Evolutionary conservation across 768 basidiomycete species (phyloP), one percentile per base, ranked within the genome.

Genomic region (Pleurotus djamor): DNA sequence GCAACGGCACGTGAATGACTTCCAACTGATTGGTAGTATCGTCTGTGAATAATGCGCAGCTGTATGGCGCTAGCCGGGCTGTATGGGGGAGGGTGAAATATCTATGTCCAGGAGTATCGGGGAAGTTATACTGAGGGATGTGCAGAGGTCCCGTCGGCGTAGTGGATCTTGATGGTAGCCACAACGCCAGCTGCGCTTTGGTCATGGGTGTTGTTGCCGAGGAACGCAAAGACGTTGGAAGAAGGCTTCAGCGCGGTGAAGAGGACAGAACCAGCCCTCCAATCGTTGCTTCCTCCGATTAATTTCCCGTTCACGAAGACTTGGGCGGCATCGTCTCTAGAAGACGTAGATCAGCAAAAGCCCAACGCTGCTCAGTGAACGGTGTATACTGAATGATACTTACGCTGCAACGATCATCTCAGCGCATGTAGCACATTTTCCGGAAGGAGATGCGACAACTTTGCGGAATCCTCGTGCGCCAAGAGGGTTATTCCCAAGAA

Each of bases 381-480:
- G 21, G 21, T 28, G 1, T 1, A 28, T 28, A 28, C 21, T 28
- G 21, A 28, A 28, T 28, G 21, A 28, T 28, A 28, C 21, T 57
- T 17, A 72, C 5, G 66, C 68, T 4, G 70, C 68, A 17, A 68
- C 64, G 1, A 72, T 55, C 6, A 73, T 59, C 3, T 58, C 52
- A 0, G 69, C 69, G 34, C 57, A 64, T 7, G 52, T 57, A 4
- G 69, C 59, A 0, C 57, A 60, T 57, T 71, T 71, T 6, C 69
- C 68, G 12, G 21, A 59, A 0, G 71, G 70, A 0, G 69, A 44
- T 1, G 59, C 43, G 60, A 63, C 69, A 0, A 68, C 68, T 49
- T 68, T 67, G 17, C 73, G 70, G 54, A 74, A 69, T 9, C 67
- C 73, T n/a, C 67, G 61, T 28, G 51, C 16, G 8, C 57, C 61